Base-by-base conservation (phyloP, 1,139 yeast genomes). In the Taphrina communis region DNA sequence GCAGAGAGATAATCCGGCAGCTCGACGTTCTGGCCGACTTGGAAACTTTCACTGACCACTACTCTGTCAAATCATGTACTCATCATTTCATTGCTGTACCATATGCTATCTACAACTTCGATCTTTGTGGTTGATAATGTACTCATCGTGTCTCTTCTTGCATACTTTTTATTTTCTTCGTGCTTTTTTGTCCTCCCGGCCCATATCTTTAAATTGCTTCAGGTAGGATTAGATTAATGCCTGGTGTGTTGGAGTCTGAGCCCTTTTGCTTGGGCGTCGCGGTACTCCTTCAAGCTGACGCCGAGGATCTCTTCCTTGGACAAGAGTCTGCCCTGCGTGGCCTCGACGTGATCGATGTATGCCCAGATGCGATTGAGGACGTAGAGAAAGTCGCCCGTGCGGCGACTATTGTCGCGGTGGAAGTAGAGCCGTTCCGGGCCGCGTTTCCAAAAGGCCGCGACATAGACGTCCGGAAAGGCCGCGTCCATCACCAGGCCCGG, bases 391-490 rank as follows among this genome's bases (percentile, higher is more conserved):
- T 53, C 53, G 17, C 61, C 55, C 19, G 36, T 42, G 55, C 61
- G 67, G 12, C 39, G 25, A 7, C 8, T 9, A 17, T 25, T 36
- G 25, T 57, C 55, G 19, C 14, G 55, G 9, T 44, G 56, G 36
- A 63, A 53, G 35, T 36, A 41, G 25, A 25, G 42, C 46, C 67
- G 31, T 36, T 63, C 67, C 8, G n/a, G 44, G 7, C 67, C 67
- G 8, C 61, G 60, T 35, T 55, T 35, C 67, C 67, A 63, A 19
- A 53, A 46, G 19, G 61, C 53, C 5, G 67, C 67, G 52, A 63
- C 55, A 35, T 53, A 63, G 39, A 56, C 38, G 48, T 63, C 67
- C 36, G 67, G 67, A 39, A 63, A 63, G 17, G 59, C 53, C 35
- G 59, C 67, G 55, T 63, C 59, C 62, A 58, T 58, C 25, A 19